These are phyloP conservation scores for Xylaria longipes DNA, from an alignment of 495 filamentous ascomycete genomes.

Conservation along the genomic window DNA sequence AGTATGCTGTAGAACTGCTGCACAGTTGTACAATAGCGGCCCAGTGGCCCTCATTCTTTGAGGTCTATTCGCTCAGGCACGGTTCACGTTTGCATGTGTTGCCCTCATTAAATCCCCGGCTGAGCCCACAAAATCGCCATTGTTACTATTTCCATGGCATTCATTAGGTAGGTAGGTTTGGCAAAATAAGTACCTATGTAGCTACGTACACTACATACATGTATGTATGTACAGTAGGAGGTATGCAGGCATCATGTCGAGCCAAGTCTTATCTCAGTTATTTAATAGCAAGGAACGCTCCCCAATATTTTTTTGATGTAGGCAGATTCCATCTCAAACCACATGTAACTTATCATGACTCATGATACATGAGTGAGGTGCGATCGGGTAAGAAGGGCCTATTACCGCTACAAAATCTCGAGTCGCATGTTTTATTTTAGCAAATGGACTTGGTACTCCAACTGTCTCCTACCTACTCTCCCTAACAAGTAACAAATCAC, in stretches of 20 bases:
- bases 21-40: background rate
- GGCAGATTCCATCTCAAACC: background rate
- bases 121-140: conserved; percentile 3
- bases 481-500: background rate
- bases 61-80: background rate
- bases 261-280: background rate
- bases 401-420: background rate
- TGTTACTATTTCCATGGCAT: background rate
- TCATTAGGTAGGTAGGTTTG: no score
- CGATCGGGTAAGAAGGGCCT: background rate
- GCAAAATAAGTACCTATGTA: background rate
- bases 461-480: background rate
- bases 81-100: conserved; percentile 10
- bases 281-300: background rate
- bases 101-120: conserved; percentile 1
- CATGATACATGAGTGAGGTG: background rate
- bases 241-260: background rate
- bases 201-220: background rate
- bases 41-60: background rate
- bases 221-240: background rate
- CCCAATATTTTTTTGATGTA: background rate
- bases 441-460: background rate
- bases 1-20: background rate
- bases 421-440: conserved; percentile 4
- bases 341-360: no score